A percentile compares a stretch with the other conserved stretches of the same genome.
phyloP scores from a whole-genome alignment of 2,329 filamentous ascomycete genomes.

The Alternaria panax region DNA sequence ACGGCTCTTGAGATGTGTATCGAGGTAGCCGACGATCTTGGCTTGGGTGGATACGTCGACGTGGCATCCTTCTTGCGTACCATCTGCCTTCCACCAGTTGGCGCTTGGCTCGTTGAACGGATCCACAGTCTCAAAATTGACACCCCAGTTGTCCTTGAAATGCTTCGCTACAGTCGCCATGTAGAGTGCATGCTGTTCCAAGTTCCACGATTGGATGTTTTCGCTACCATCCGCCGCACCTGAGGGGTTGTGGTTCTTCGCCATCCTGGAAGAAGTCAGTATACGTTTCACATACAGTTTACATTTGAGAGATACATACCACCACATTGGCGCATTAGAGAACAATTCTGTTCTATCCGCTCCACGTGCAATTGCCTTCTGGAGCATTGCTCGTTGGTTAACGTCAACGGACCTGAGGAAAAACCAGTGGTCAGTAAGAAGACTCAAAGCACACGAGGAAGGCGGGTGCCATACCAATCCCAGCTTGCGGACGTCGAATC shows the following conservation, averaged over 20 bases:
- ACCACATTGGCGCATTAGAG: slow-evolving; percentile 15
- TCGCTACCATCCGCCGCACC: slow-evolving; percentile 10
- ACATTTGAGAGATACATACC: background rate
- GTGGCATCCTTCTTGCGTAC: slow-evolving; percentile 17
- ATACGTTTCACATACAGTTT: background rate
- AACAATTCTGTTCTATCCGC: slow-evolving; percentile 11
- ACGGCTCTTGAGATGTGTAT: slow-evolving; percentile 8
- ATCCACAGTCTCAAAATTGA: slow-evolving; percentile 13
- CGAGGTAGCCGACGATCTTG: slow-evolving; percentile 9
- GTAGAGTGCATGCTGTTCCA: slow-evolving; percentile 15
- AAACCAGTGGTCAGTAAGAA: background rate
- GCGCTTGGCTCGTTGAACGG: slow-evolving; percentile 17
- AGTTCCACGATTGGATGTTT: slow-evolving; percentile 17
- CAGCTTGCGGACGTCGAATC: slow-evolving; percentile 9
- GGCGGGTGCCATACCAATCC: slow-evolving; percentile 3
- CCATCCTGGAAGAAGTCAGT: slow-evolving; percentile 1
- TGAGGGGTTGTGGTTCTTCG: slow-evolving; percentile 14
- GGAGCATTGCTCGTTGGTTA: slow-evolving; percentile 13
- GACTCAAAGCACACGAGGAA: background rate
- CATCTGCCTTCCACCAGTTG: slow-evolving; percentile 18
- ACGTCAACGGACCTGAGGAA: slow-evolving; percentile 5
- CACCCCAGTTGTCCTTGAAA: slow-evolving; percentile 10
- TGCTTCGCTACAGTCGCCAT: slow-evolving; percentile 14
- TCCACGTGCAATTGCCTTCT: slow-evolving; percentile 14
- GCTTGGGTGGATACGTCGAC: slow-evolving; percentile 11